Evolutionary conservation across 73 alveolate species (phyloP), one percentile per base, ranked within the genome.

Genomic region (Tetrahymena elliotti): DNA sequence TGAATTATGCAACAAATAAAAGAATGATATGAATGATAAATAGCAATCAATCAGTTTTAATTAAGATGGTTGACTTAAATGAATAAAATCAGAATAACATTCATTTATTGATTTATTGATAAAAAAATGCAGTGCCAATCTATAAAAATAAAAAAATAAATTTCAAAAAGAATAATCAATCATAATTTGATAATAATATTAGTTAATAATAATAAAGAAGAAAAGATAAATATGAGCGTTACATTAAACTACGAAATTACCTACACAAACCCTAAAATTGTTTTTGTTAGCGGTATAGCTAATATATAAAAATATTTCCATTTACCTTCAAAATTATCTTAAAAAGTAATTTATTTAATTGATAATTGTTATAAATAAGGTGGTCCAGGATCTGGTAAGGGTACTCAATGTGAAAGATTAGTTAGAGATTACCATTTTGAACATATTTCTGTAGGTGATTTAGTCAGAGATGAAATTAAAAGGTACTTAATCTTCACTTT

Each of bases 321-420:
- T 6, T 47, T 47, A 47, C 20, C 3, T 47, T 47, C 82, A 0
- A 47, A 47, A 47, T 47, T 47, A 47, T 18, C 22, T 22, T 27
- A 68, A 68, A 27, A 68, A 27, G 36, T 18, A 68, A 7, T 31
- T 68, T 18, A 68, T 27, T 27, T 27, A 68, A 68, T 68, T 31
- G 1, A 68, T n/a, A 27, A 27, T n/a, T 68, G 5, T 22, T 68
- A 27, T 68, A 9, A 68, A 68, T n/a, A n/a, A 68, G 99, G 99
- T 37, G 99, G 99, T 33, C 99, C 99, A 20, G 99, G 99, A 39
- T 96, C 99, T 83, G 99, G 99, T 33, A 98, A 98, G 95, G 99
- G 99, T 33, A 98, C 99, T 34, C 98, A 98, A 96, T 98, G 99
- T 96, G 98, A 97, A 88, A 97, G 84, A 83, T 97, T 98, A 84